Evolutionary conservation across 805 yeast genomes (phyloP), one percentile per base, ranked within the genome.

Genomic region (Metschnikowia shivogae): DNA sequence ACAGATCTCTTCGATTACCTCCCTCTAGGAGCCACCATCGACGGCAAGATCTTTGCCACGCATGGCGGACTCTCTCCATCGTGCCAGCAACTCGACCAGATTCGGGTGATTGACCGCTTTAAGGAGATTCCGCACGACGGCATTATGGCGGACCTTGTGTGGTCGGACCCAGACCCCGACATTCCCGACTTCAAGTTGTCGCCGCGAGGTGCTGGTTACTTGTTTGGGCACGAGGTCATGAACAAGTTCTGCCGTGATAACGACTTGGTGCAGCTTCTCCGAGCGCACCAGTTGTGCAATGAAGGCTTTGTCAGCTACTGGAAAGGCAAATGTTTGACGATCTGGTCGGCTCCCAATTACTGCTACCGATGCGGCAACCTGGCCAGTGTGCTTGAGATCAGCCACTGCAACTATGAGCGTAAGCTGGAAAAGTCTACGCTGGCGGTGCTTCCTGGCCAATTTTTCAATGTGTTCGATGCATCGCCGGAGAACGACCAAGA

Each of bases 61-160:
- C 99, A 93, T 61, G 99, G 99, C 4, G 99, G 99, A 0, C 67
- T 93, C 5, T 87, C 96, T 4, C 99, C 99, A 0, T 87, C 89
- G 51, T 88, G 95, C 38, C 98, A 92, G 60, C 86, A 93, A 6
- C 76, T 93, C 19, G 97, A 93, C 61, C 97, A 95, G 53, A 88
- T 93, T 42, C 75, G 86, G 51, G 82, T 93, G 12, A 83, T 95
- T 7, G 99, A 93, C 64, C 64, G 99, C 47, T 92, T 89, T 61
- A 80, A 83, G 53, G 99, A 93, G 62, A 89, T 95, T 10, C 99
- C 99, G 0, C 99, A 95, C 56, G 99, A 93, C 62, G 99, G 99
- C 0, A 96, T 97, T 12, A 93, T 93, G 97, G 99, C 99, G 1
- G 99, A 93, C 63, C 70, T 93, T 41, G 98, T 93, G 14, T 93